These are phyloP conservation scores for Ambispora gerdemannii DNA, from an alignment of 192 early-diverging fungal species.

Conservation along the genomic window DNA sequence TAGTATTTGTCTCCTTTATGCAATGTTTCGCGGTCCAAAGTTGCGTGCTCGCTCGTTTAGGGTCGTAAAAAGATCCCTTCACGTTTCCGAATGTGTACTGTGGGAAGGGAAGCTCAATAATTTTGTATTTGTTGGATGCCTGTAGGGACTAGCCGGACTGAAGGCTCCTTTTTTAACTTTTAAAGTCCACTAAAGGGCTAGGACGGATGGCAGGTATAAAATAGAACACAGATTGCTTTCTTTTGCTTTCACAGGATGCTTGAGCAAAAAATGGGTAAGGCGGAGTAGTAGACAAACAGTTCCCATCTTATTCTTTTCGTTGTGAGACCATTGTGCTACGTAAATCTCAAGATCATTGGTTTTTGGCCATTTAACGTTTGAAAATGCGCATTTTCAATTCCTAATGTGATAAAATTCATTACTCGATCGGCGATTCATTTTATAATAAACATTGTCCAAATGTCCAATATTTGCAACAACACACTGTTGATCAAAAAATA, in stretches of 20 bases:
- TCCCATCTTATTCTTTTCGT: background rate
- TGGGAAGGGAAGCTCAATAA: background rate
- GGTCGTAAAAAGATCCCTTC: constrained; percentile 16
- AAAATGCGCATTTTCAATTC: too few relatives aligned
- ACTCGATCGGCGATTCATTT: too few relatives aligned
- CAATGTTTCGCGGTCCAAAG: too few relatives aligned
- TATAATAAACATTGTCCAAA: too few relatives aligned
- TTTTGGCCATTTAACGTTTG: too few relatives aligned
- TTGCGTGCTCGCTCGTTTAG: too few relatives aligned
- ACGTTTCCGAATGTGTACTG: constrained; percentile 1
- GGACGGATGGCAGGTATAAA: background rate
- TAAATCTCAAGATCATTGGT: too few relatives aligned
- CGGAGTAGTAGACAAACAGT: background rate
- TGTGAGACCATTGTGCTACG: background rate
- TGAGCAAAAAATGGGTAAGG: constrained; percentile 16
- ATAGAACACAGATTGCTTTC: constrained; percentile 21
- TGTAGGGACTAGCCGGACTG: constrained; percentile 30
- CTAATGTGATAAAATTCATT: too few relatives aligned
- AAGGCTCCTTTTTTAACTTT: constrained; percentile 22
- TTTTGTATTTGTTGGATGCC: constrained; percentile 21
- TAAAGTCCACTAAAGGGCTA: constrained; percentile 27
- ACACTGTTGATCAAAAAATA: too few relatives aligned
- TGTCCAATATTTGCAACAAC: too few relatives aligned
- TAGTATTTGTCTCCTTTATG: too few relatives aligned
- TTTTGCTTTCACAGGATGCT: constrained; percentile 24